A percentile compares a stretch with the other conserved stretches of the same genome.
phyloP scores from a whole-genome alignment of 345 rosid genomes.

The Brassica napus region Da-Ae NC_063434.1:1827501-1828000 shows the following conservation, averaged over 20 bases:
- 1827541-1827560: conserved; percentile 71
- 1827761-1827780: conserved; percentile 60
- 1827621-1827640: conserved; percentile 87
- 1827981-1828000: conserved; percentile 68
- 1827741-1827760: conserved; percentile 77
- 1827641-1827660: conserved; percentile 70
- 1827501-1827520: conserved; percentile 73
- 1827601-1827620: conserved; percentile 73
- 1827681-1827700: conserved; percentile 91
- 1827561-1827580: conserved; percentile 79
- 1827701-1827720: conserved; percentile 70
- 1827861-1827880: conserved; percentile 57
- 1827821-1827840: conserved; percentile 88
- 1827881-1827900: conserved; percentile 76
- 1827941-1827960: conserved; percentile 76
- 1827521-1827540: conserved; percentile 78
- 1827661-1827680: conserved; percentile 66
- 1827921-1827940: conserved; percentile 68
- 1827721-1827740: conserved; percentile 74
- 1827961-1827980: conserved; percentile 74
- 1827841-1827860: conserved; percentile 71
- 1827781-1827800: conserved; percentile 81
- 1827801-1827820: conserved; percentile 81
- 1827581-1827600: conserved; percentile 72
- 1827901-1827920: conserved; percentile 77